A percentile compares a stretch with the other conserved stretches of the same genome.
These are phyloP conservation scores for Saksenaea vasiformis DNA, from an alignment of 371 early-diverging fungal species.

Conservation along the genomic window DNA sequence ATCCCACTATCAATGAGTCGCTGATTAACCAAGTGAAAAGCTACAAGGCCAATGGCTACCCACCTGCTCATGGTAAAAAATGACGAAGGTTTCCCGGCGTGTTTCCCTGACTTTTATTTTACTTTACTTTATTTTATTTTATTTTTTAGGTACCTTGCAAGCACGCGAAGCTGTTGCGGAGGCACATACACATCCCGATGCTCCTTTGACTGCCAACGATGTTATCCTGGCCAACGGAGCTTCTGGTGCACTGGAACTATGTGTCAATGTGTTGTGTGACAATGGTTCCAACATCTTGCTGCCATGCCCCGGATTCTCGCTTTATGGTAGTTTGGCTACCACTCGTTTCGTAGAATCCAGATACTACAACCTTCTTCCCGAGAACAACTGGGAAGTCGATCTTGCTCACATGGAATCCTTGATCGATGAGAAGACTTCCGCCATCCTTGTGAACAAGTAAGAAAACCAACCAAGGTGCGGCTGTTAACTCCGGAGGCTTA, in stretches of 20 bases:
- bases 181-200: slow-evolving; percentile 62
- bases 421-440: slow-evolving; percentile 80
- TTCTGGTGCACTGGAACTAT: slow-evolving; percentile 83
- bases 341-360: slow-evolving; percentile 76
- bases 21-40: slow-evolving; percentile 65
- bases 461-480: background rate
- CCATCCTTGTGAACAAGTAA: slow-evolving; percentile 85
- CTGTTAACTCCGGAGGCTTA: background rate
- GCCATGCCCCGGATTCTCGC: slow-evolving; percentile 89
- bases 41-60: slow-evolving; percentile 84
- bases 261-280: slow-evolving; percentile 73
- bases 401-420: slow-evolving; percentile 77
- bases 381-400: slow-evolving; percentile 86
- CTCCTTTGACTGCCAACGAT: slow-evolving; percentile 75
- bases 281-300: slow-evolving; percentile 85
- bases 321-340: slow-evolving; percentile 84
- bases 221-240: slow-evolving; percentile 85
- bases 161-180: slow-evolving; percentile 84
- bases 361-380: slow-evolving; percentile 81
- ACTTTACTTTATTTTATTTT: no score
- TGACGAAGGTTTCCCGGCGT: no score
- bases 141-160: slow-evolving; percentile 51
- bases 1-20: slow-evolving; percentile 68
- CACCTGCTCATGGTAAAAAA: slow-evolving; percentile 83
- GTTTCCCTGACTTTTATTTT: background rate